Evolutionary conservation across 148 eudicot genomes (phyloP).

Genomic region (Silene latifolia): DNA sequence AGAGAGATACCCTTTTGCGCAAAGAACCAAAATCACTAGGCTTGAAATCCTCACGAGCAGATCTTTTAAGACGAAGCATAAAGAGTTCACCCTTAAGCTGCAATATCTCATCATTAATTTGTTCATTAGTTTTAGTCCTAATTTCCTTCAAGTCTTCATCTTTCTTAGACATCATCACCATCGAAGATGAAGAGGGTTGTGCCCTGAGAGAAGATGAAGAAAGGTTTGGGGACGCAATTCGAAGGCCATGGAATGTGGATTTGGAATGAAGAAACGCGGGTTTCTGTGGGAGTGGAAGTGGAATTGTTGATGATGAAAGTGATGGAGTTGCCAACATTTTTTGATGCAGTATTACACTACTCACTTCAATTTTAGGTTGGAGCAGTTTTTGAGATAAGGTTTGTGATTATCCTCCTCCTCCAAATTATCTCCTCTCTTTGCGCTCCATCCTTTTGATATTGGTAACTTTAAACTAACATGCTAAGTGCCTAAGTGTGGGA

Average conservation of each 20-base stretch:
- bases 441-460: no score
- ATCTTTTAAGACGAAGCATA: slow-evolving; percentile 73
- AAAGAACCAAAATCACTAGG: slow-evolving; percentile 77
- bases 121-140: slow-evolving; percentile 60
- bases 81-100: slow-evolving; percentile 90
- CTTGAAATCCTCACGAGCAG: slow-evolving; percentile 77
- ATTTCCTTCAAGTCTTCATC: slow-evolving; percentile 79
- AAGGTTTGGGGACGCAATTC: slow-evolving; percentile 21
- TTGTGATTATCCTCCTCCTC: neutral
- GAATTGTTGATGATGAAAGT: slow-evolving; percentile 27
- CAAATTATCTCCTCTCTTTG: no score
- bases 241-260: slow-evolving; percentile 65
- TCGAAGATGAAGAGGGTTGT: slow-evolving; percentile 17
- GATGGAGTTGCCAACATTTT: slow-evolving; percentile 38
- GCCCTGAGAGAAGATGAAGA: slow-evolving; percentile 9
- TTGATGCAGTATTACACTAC: neutral
- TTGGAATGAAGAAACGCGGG: slow-evolving; percentile 21
- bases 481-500: no score
- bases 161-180: slow-evolving; percentile 73
- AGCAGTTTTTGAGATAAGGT: neutral
- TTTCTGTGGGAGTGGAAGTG: slow-evolving; percentile 42
- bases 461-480: no score
- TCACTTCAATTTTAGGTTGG: neutral
- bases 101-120: slow-evolving; percentile 66
- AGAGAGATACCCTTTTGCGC: slow-evolving; percentile 65